These are phyloP conservation scores for Boletellus ananiceps DNA, from an alignment of 768 basidiomycete species.

Conservation along the genomic window DNA sequence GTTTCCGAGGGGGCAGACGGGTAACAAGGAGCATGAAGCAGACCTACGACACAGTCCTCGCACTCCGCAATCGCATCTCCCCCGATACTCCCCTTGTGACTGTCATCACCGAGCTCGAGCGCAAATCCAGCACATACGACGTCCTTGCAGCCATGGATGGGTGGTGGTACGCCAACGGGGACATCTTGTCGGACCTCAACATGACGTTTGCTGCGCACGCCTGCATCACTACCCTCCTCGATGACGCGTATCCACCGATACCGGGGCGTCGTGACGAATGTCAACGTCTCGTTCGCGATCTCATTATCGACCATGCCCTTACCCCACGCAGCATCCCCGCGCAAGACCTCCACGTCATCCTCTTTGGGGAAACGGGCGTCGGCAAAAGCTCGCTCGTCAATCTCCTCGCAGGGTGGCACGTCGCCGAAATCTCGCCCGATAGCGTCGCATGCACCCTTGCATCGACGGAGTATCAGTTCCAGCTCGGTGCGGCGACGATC, in stretches of 20 bases:
- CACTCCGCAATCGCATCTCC: slow-evolving; percentile 14
- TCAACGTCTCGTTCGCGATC: slow-evolving; percentile 22
- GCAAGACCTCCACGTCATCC: slow-evolving; percentile 29
- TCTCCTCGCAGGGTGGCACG: slow-evolving; percentile 33
- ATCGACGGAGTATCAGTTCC: slow-evolving; percentile 23
- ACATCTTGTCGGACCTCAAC: slow-evolving; percentile 2
- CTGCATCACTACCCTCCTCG: slow-evolving; percentile 21
- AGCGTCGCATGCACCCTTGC: slow-evolving; percentile 32
- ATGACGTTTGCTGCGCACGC: slow-evolving; percentile 19
- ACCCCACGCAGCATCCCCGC: slow-evolving; percentile 14
- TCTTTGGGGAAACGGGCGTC: slow-evolving; percentile 41
- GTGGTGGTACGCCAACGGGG: slow-evolving; percentile 20
- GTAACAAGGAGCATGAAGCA: slow-evolving; percentile 19
- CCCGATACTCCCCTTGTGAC: slow-evolving; percentile 19
- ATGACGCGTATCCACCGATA: slow-evolving; percentile 14
- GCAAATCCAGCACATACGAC: slow-evolving; percentile 1
- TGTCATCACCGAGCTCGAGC: slow-evolving; percentile 20
- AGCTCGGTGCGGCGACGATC: slow-evolving; percentile 18
- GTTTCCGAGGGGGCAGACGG: slow-evolving; percentile 17
- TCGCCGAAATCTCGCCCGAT: slow-evolving; percentile 23
- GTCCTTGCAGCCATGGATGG: slow-evolving; percentile 17
- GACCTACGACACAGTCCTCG: slow-evolving; percentile 14
- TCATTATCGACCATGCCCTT: slow-evolving; percentile 21
- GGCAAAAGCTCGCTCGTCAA: slow-evolving; percentile 35
- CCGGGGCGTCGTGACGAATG: slow-evolving; percentile 21